Base-by-base conservation (phyloP, 2,329 filamentous ascomycete genomes). In the Botryosphaeria dothidea region DNA sequence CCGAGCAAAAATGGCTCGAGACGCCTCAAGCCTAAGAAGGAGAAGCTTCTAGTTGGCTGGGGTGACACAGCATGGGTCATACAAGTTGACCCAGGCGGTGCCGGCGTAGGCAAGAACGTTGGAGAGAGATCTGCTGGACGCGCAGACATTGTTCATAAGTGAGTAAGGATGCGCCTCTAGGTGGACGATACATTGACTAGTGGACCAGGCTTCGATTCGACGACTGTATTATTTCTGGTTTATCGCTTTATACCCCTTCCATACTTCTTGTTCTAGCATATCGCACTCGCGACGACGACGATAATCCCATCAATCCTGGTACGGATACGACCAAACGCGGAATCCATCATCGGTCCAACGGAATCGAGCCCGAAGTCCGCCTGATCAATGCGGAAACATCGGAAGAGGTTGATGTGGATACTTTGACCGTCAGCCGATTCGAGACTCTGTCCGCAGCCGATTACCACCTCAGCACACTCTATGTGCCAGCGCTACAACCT, bases 211-310 rank as follows among this genome's bases (percentile, higher is more conserved):
- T 98, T 79, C 91, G 93, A 73, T 96, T 83, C 70, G 77, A 95
- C 79, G 95, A 99, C 81, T 98, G 95, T 83, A 93, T 97, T 77
- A 92, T 99, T 82, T 97, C 95, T 75, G 95, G 95, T 73, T 90
- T 99, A 78, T 96, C 94, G 69, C 85, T 99, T 79, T 98, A 97
- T 88, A 97, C 93, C 75, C 92, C 92, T 75, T 95, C 88, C 74
- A 84, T 97, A 70, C 85, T 99, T 78, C 86, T 97, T 72, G 90
- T 98, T 72, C 90, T 99, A 80, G 93, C 93, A 74, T 97, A 96
- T 79, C 89, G 93, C 72, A 89, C 89, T 67, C 87, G 89, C 41
- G 91, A 92, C 51, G 83, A 89, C 8, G 85, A 90, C n/a, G 85
- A 88, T 15, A 85, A 89, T 9, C 84, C 75, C 36, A 75, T 82